Percentiles rank a stretch among this genome's conserved stretches.
phyloP scores from a whole-genome alignment of 225 moss, liverwort and hornwort genomes.

The Sphagnum contortum region DNA sequence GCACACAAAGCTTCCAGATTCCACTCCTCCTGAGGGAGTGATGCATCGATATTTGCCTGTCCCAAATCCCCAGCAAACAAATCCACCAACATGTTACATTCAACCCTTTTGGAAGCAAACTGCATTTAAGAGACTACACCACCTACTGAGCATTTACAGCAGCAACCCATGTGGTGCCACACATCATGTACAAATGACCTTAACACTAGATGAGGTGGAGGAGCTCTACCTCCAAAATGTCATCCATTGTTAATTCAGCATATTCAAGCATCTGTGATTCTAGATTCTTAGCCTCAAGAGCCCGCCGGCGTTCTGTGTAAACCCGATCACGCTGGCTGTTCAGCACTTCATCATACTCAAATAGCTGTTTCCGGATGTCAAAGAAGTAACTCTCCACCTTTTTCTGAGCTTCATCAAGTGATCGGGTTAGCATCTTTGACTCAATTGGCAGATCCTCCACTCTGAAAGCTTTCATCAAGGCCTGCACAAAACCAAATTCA shows the following conservation, averaged over 20 bases:
- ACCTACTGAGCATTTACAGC: too few relatives aligned
- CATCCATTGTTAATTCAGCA: constrained; percentile 96
- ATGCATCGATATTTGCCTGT: constrained; percentile 81
- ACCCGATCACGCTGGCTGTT: constrained; percentile 96
- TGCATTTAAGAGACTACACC: too few relatives aligned
- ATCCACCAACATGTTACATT: too few relatives aligned
- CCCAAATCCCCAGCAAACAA: background rate
- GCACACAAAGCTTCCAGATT: constrained; percentile 78
- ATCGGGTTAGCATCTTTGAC: constrained; percentile 94
- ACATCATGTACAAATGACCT: too few relatives aligned
- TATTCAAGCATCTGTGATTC: constrained; percentile 84
- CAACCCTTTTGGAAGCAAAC: too few relatives aligned
- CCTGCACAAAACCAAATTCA: constrained; percentile 36
- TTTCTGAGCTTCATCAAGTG: constrained; percentile 94
- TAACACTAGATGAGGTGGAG: background rate
- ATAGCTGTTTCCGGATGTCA: constrained; percentile 96
- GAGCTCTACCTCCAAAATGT: constrained; percentile 69
- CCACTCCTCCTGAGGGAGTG: constrained; percentile 66
- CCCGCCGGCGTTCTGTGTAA: constrained; percentile 78
- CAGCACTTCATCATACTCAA: constrained; percentile 95
- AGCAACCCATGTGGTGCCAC: too few relatives aligned
- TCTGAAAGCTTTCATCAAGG: constrained; percentile 95
- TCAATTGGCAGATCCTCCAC: constrained; percentile 97
- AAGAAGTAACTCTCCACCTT: constrained; percentile 98
- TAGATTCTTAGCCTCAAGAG: constrained; percentile 66